Conservation (phyloP, 2,329 filamentous ascomycete species). For the Colletotrichum salicis region DNA sequence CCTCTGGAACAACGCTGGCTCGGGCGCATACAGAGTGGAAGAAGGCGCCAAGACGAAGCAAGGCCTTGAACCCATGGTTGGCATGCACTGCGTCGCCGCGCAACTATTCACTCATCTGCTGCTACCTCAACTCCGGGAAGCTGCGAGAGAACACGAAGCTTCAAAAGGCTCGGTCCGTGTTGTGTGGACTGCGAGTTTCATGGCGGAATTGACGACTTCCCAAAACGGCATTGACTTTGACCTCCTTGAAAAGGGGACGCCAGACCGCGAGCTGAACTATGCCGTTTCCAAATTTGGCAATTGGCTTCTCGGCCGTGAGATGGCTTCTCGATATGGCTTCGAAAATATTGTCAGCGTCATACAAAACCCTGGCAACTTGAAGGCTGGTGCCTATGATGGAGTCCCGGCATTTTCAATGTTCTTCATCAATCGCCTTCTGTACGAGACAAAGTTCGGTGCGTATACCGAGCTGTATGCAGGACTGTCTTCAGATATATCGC, state of each 20-base stretch:
- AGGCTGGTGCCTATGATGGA: constrained; percentile 39
- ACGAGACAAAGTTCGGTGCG: constrained; percentile 48
- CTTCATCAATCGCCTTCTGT: constrained; percentile 40
- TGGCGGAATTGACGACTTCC: constrained; percentile 41
- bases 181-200: constrained; percentile 45
- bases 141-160: constrained; percentile 31
- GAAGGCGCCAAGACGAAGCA: constrained; percentile 41
- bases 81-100: constrained; percentile 47
- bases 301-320: constrained; percentile 46
- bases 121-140: constrained; percentile 45
- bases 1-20: constrained; percentile 53
- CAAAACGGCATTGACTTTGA: constrained; percentile 44
- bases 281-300: constrained; percentile 49
- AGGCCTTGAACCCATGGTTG: constrained; percentile 47
- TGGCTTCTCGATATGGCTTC: constrained; percentile 40
- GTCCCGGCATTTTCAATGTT: constrained; percentile 18
- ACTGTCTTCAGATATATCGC: constrained; percentile 48
- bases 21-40: constrained; percentile 37
- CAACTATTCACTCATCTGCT: constrained; percentile 49
- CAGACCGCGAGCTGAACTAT: constrained; percentile 42
- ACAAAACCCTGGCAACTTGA: constrained; percentile 49
- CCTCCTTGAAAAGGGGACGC: constrained; percentile 37
- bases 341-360: constrained; percentile 44
- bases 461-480: constrained; percentile 55
- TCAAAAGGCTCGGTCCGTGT: constrained; percentile 41